Evolutionary conservation across 805 yeast species (phyloP).

Genomic region (Suhomyces vadensis): DNA sequence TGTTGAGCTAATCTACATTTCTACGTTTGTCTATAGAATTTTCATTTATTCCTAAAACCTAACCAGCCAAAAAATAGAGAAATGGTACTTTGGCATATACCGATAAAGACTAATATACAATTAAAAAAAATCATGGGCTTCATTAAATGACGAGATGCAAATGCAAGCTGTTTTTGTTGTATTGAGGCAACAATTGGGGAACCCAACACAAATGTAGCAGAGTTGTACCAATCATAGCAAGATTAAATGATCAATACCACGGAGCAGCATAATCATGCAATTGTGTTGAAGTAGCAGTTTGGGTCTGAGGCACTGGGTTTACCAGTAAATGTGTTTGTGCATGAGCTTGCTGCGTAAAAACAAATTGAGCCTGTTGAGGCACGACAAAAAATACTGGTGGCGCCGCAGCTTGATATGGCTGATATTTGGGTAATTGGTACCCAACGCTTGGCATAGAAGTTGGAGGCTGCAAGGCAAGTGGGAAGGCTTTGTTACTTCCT

Average conservation of each 20-base stretch:
- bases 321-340: not conserved
- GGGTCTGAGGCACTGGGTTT: not conserved
- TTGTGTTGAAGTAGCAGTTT: not conserved
- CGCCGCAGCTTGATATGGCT: not conserved
- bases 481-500: not conserved
- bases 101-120: not conserved
- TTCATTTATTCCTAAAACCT: not conserved
- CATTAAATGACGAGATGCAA: conserved; percentile 3
- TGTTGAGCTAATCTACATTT: too few relatives aligned
- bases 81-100: not conserved
- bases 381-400: conserved; percentile 3
- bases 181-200: too few relatives aligned
- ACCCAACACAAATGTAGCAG: too few relatives aligned
- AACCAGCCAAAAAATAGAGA: not conserved
- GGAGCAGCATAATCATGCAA: not conserved
- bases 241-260: not conserved
- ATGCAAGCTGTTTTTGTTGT: too few relatives aligned
- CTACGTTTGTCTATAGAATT: not conserved
- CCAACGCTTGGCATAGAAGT: not conserved
- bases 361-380: conserved; percentile 5
- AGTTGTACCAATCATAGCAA: not conserved
- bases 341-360: conserved; percentile 1
- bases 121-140: not conserved
- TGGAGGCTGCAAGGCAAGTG: not conserved
- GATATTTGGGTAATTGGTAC: not conserved